Conservation (phyloP, 257 asterid species). For the Echium plantagineum region DNA sequence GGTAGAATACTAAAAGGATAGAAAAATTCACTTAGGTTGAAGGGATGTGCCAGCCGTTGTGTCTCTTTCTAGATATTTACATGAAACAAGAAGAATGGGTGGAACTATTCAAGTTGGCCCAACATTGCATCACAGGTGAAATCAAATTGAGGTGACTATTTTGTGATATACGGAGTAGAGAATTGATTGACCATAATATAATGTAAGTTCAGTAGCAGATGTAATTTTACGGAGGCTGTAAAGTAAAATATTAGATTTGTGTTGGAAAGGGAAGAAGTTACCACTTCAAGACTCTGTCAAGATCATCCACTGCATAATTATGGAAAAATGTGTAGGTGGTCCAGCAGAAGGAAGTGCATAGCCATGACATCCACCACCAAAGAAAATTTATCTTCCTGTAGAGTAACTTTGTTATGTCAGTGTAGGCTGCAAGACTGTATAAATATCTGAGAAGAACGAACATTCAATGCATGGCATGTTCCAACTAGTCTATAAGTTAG, state of each 20-base stretch:
- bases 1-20: neutral
- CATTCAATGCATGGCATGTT: neutral
- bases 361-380: neutral
- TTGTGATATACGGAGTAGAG: no score
- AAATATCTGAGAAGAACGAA: neutral
- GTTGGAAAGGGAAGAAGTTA: neutral
- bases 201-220: neutral
- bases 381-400: neutral
- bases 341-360: neutral
- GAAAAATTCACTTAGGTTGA: neutral
- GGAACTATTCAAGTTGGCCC: neutral
- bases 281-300: neutral
- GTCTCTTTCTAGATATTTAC: neutral
- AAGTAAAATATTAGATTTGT: no score
- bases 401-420: neutral
- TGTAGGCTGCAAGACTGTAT: neutral
- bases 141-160: neutral
- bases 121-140: neutral
- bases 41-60: neutral
- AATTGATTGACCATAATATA: neutral
- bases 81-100: neutral
- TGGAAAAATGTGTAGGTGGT: neutral
- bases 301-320: no score
- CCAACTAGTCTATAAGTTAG: neutral
- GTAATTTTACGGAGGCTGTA: no score